Evolutionary conservation across 495 filamentous ascomycete genomes (phyloP).

Genomic region (Penicillium salamii): DNA sequence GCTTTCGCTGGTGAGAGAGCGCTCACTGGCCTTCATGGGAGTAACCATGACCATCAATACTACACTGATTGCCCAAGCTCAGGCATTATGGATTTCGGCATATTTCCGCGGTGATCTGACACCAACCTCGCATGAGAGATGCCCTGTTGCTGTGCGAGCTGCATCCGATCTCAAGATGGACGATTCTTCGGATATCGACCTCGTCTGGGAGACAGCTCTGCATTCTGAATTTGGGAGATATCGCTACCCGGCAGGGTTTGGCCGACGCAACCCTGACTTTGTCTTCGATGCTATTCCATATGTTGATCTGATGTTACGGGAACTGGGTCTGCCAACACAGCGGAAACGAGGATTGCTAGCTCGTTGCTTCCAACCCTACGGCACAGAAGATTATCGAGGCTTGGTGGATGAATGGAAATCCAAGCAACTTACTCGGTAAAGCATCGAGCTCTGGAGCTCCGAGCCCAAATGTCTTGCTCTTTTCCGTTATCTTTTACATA

Average conservation of each 20-base stretch:
- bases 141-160: conserved; percentile 18
- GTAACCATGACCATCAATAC: conserved; percentile 61
- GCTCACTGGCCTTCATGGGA: conserved; percentile 68
- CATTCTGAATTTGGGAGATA: conserved; percentile 66
- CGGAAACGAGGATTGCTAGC: conserved; percentile 45
- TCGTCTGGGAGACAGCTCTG: conserved; percentile 58
- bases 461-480: too few species aligned
- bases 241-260: conserved; percentile 65
- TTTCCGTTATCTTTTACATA: too few species aligned
- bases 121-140: conserved; percentile 22
- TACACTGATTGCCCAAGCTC: conserved; percentile 59
- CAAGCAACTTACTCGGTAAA: conserved; percentile 3
- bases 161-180: conserved; percentile 18
- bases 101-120: conserved; percentile 52
- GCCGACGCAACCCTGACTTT: conserved; percentile 63
- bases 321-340: conserved; percentile 54
- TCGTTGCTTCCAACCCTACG: conserved; percentile 55
- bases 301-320: conserved; percentile 64
- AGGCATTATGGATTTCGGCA: conserved; percentile 71
- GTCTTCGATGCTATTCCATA: conserved; percentile 79
- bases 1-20: conserved; percentile 50
- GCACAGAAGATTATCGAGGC: conserved; percentile 57
- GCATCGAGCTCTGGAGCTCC: too few species aligned
- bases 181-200: conserved; percentile 19
- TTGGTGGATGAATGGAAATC: conserved; percentile 56